Evolutionary conservation across 352 stramenopile species (phyloP), one percentile per base, ranked within the genome.

Genomic region (Phytopythium vexans): DNA sequence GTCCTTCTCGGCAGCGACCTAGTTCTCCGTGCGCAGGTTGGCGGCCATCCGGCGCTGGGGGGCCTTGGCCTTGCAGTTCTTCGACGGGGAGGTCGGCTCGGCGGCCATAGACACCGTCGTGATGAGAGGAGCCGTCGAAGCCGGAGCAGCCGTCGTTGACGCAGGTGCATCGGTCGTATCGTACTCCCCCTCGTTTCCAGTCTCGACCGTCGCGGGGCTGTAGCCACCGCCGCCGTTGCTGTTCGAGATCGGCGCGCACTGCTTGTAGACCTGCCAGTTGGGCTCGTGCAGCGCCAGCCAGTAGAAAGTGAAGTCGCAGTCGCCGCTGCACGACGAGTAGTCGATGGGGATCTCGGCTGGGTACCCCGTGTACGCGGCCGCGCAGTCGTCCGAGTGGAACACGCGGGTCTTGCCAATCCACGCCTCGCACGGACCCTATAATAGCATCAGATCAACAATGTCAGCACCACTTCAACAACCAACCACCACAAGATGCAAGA

Each of bases 211-310:
- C 2, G 56, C 51, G 8, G 48, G 40, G 12, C 4, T 42, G 56
- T 38, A 45, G 41, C 37, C 1, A 32, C 37, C 47, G 36, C 53
- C 55, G 35, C 63, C 56, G 47, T 54, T 73, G 15, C 61, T 54
- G 16, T 74, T 72, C 37, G 55, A 38, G 42, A 74, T 77, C 27
- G 58, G 57, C 2, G 64, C 68, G 48, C 67, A 81, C 36, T 84
- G 54, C 56, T 74, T 80, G 67, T 83, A 86, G 10, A 78, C 55
- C 55, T 86, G 75, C 75, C 75, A 86, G 36, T 76, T 74, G n/a
- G 62, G 45, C 40, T 77, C 60, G 56, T 86, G 75, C 48, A 86
- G 16, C 41, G 76, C 68, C 43, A 85, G 27, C 76, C 76, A 87
- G 73, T 82, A 84, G 65, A 88, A 86, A 8, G 52, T 72, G 45